Evolutionary conservation across 805 yeast species (phyloP), one percentile per base, ranked within the genome.

Genomic region (Metschnikowia continentalis): DNA sequence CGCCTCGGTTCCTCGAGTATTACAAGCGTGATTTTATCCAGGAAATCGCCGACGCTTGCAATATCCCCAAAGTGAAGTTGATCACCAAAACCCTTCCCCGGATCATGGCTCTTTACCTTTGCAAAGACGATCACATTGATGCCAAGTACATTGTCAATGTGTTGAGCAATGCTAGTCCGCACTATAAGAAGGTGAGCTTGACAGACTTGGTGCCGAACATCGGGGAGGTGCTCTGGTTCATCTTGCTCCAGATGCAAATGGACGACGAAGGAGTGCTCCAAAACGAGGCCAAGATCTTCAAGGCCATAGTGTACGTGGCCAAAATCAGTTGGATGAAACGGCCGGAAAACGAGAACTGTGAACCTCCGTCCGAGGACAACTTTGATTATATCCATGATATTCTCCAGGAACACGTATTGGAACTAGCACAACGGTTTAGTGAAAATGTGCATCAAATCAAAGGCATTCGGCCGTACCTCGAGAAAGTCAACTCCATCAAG

Each of bases 401-500:
- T 20, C 63, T 86, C 42, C 81, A 79, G 23, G 79, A 78, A 40
- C 78, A 82, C 61, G 81, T 88, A 3, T 69, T 90, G 13, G 95
- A 91, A 52, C 73, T 90, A 15, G 84, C 88, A 3, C 92, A 88
- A 54, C 77, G 80, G 42, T 88, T 91, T 59, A 85, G 96, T 5
- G 90, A 88, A 55, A 81, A 84, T 20, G 82, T 91, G 36, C 86
- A 89, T 60, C 89, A 86, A 53, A 76, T 80, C 13, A 81, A 79
- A 54, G 94, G 94, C 0, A 76, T 80, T 37, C 82, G 82, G 41
- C 88, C 96, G 0, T 84, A 79, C 57, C 72, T 84, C 46, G 90
- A 87, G 45, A 90, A 88, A 61, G 71, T 84, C 1, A 77, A 81
- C 35, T 84, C 92, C 1, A 74, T 92, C 2, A 73, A 81, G 50